A percentile compares a stretch with the other conserved stretches of the same genome.
These are phyloP conservation scores for Vitis hybrid DNA, from an alignment of 177 flowering plant species.

Conservation along the genomic window DNA sequence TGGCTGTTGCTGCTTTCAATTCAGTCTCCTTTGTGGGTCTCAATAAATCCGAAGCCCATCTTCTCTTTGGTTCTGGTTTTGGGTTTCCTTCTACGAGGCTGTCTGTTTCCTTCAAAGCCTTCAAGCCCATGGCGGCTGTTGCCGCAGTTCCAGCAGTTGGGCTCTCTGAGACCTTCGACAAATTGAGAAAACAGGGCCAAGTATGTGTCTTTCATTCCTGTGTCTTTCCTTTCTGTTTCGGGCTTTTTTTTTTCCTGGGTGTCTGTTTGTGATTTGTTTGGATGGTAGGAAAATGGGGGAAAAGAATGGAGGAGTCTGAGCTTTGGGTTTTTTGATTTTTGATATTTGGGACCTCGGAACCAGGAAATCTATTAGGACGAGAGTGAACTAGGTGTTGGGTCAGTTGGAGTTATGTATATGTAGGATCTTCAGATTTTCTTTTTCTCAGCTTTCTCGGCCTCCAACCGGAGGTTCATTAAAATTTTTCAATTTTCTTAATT, in stretches of 20 bases:
- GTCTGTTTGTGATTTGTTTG: background rate
- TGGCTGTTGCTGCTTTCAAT: slow-evolving; percentile 38
- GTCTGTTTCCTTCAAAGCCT: slow-evolving; percentile 5
- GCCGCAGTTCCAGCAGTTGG: slow-evolving; percentile 39
- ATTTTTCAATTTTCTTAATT: no score
- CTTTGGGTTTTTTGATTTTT: no score
- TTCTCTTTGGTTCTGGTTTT: background rate
- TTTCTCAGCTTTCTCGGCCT: no score
- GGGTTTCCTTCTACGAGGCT: slow-evolving; percentile 14
- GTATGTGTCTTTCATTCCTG: slow-evolving; percentile 28
- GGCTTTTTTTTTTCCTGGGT: background rate
- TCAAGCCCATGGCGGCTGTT: slow-evolving; percentile 45
- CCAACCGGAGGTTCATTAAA: no score
- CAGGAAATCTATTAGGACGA: no score
- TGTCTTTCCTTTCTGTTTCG: background rate
- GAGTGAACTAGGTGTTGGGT: no score
- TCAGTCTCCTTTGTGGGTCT: slow-evolving; percentile 15
- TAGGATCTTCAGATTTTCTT: no score
- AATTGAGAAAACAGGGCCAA: slow-evolving; percentile 55
- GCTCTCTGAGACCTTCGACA: slow-evolving; percentile 61
- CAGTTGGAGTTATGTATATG: no score
- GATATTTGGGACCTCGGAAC: no score
- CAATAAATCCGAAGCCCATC: slow-evolving; percentile 14
- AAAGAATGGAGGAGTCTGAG: no score
- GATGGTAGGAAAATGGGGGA: no score